These are phyloP conservation scores for Solanum sitiens DNA, from an alignment of 257 asterid genomes.

Conservation along the genomic window DNA sequence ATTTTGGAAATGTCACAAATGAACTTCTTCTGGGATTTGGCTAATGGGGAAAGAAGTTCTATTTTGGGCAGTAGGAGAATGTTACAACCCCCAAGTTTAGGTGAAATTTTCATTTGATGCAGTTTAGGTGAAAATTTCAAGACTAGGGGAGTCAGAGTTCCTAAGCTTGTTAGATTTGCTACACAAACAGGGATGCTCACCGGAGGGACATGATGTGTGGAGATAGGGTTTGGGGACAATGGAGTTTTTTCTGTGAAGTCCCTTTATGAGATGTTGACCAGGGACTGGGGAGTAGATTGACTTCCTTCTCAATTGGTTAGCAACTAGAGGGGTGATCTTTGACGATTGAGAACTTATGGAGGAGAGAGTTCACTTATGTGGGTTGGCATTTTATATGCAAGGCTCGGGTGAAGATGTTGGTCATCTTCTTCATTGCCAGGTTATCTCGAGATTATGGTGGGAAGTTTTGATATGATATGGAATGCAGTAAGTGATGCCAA, in stretches of 20 bases:
- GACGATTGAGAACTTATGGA: not conserved
- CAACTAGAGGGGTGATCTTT: not conserved
- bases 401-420: not conserved
- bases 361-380: not conserved
- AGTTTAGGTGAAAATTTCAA: not conserved
- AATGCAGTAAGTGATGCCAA: not conserved
- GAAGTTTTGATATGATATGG: not conserved
- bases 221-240: not conserved
- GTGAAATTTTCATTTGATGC: not conserved
- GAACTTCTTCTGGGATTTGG: not conserved
- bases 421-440: not conserved
- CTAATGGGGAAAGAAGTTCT: not conserved
- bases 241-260: not conserved
- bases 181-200: not conserved
- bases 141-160: not conserved
- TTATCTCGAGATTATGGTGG: not conserved
- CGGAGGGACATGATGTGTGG: not conserved
- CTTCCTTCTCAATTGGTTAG: not conserved
- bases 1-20: not conserved
- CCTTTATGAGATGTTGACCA: not conserved
- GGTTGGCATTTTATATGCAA: not conserved
- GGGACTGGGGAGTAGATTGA: not conserved
- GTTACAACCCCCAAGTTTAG: not conserved
- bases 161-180: not conserved
- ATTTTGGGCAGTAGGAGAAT: not conserved